Conservation (phyloP, 2,329 filamentous ascomycete genomes). For the Arthrobotrys megalospora region DNA sequence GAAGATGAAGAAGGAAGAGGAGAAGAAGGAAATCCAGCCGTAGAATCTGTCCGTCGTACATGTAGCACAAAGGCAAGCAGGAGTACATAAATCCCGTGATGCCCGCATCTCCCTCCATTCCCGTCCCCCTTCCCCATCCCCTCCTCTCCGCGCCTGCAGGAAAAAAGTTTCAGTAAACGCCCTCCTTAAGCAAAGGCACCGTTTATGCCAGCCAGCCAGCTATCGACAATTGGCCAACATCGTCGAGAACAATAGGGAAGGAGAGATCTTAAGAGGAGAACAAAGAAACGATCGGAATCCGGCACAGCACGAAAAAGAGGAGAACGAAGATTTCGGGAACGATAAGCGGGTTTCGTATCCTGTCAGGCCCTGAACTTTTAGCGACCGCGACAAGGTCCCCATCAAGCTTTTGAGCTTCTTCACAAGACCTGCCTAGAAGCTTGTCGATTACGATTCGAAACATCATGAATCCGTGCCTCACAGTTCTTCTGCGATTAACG, state of each 20-base stretch:
- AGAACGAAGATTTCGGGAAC: not conserved
- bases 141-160: constrained; percentile 24
- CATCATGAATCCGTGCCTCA: constrained; percentile 54
- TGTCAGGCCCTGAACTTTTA: not conserved
- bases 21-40: constrained; percentile 15
- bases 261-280: constrained; percentile 3
- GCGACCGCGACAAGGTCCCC: constrained; percentile 6
- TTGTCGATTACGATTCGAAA: not conserved
- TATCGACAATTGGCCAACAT: constrained; percentile 1
- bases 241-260: constrained; percentile 15
- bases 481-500: constrained; percentile 45
- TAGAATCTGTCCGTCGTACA: not conserved
- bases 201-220: not conserved
- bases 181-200: constrained; percentile 19
- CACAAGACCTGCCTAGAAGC: not conserved
- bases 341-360: constrained; percentile 37
- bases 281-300: not conserved
- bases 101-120: constrained; percentile 7
- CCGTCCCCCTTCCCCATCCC: not conserved
- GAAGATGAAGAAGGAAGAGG: not conserved
- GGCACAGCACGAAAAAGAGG: not conserved
- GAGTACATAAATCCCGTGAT: constrained; percentile 54
- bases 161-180: constrained; percentile 58
- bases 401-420: not conserved
- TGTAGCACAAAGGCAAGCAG: not conserved